These are phyloP conservation scores for Puccinia triticina DNA, from an alignment of 1,284 basidiomycete species.

Conservation along the genomic window DNA sequence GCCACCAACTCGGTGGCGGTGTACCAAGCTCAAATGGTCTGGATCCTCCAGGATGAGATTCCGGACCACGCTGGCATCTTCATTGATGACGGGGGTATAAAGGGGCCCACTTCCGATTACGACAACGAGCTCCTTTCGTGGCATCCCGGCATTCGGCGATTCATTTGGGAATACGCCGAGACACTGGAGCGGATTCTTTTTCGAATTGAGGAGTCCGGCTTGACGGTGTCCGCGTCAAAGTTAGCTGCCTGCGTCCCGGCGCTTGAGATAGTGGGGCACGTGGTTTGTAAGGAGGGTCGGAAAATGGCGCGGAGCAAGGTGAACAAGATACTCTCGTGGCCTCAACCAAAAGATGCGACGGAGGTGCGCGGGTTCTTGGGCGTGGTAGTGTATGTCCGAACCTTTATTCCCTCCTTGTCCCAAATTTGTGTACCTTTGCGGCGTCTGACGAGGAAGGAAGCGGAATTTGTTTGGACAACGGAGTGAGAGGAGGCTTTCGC, in stretches of 20 bases:
- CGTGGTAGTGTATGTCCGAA: neutral
- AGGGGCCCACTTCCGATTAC: no score
- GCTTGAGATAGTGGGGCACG: conserved; percentile 44
- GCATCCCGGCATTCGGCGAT: neutral
- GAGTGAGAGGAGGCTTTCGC: neutral
- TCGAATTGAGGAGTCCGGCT: conserved; percentile 37
- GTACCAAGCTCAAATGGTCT: conserved; percentile 35
- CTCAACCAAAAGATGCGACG: neutral
- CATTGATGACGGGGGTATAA: no score
- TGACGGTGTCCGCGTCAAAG: conserved; percentile 21
- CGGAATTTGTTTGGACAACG: neutral
- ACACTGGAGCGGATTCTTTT: conserved; percentile 27
- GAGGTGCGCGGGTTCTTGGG: neutral
- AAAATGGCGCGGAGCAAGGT: neutral
- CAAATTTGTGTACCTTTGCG: neutral
- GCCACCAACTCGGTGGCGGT: no score
- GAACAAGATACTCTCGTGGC: conserved; percentile 14
- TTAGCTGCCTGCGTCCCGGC: conserved; percentile 15
- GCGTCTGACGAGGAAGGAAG: neutral
- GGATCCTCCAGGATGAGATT: conserved; percentile 13
- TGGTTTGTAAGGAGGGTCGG: conserved; percentile 24
- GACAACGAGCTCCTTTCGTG: neutral
- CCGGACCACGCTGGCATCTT: no score
- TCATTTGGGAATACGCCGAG: conserved; percentile 25
- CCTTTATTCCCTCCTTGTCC: neutral